A percentile compares a stretch with the other conserved stretches of the same genome.
phyloP scores from a whole-genome alignment of 257 asterid genomes.

The Solanum bulbocastanum region DNA sequence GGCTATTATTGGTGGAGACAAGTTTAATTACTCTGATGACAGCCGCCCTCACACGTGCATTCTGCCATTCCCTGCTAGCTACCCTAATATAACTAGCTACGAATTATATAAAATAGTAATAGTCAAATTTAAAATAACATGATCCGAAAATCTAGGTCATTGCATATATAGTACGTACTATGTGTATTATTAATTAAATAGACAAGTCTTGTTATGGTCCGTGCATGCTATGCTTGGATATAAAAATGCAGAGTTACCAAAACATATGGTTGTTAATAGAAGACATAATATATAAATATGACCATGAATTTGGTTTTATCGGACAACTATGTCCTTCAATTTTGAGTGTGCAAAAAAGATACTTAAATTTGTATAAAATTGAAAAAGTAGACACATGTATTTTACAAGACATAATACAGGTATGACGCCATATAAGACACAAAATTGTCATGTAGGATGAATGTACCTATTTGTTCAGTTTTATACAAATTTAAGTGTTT shows the following conservation, averaged over 20 bases:
- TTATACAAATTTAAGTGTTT: too few relatives aligned
- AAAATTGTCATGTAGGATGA: too few relatives aligned
- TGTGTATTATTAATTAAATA: not conserved
- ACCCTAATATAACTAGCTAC: not conserved
- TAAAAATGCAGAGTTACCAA: too few relatives aligned
- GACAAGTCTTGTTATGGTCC: not conserved
- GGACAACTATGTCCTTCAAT: fast-evolving
- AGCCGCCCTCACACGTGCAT: not conserved
- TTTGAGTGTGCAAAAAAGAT: too few relatives aligned
- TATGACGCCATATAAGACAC: too few relatives aligned
- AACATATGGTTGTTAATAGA: not conserved
- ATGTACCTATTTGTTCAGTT: too few relatives aligned
- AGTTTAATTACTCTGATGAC: not conserved
- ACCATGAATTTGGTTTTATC: fast-evolving
- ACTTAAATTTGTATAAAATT: too few relatives aligned
- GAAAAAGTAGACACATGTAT: too few relatives aligned
- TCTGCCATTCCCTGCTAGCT: not conserved
- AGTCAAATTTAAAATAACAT: too few relatives aligned
- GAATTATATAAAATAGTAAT: not conserved
- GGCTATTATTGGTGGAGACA: not conserved
- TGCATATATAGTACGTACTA: not conserved
- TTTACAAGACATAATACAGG: too few relatives aligned
- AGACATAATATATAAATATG: too few relatives aligned
- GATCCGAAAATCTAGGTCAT: not conserved
- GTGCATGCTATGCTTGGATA: not conserved